A percentile compares a stretch with the other conserved stretches of the same genome.
Evolutionary conservation across 257 asterid species (phyloP).

Genomic region (Euphrasia confusa): DNA sequence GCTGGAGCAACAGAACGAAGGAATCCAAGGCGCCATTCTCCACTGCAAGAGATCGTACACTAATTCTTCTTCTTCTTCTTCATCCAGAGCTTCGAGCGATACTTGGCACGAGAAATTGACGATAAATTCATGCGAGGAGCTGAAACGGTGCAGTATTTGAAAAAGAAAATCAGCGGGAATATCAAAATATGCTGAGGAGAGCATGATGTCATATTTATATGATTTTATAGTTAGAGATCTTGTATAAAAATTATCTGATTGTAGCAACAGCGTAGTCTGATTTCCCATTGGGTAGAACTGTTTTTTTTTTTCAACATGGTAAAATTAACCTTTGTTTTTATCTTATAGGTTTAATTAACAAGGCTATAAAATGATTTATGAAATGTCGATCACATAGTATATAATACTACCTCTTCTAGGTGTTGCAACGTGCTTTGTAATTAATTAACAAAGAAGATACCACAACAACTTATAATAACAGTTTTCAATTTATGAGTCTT

Average conservation of each 20-base stretch:
- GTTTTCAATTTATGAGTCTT: too few species aligned
- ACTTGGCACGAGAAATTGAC: constrained; percentile 16
- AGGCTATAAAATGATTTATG: too few species aligned
- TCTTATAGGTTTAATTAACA: too few species aligned
- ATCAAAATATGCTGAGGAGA: constrained; percentile 15
- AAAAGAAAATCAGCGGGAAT: constrained; percentile 25
- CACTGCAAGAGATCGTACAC: constrained; percentile 47
- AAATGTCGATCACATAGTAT: too few species aligned
- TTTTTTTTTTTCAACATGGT: too few species aligned
- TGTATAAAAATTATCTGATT: constrained; percentile 18
- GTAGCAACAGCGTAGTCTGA: constrained; percentile 27
- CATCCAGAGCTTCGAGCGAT: constrained; percentile 33
- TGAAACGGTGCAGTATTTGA: constrained; percentile 50
- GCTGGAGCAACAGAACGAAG: constrained; percentile 49
- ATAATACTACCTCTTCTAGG: too few species aligned
- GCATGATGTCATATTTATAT: constrained; percentile 29
- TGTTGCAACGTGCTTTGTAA: too few species aligned
- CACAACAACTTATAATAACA: too few species aligned
- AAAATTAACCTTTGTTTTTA: too few species aligned
- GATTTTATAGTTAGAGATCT: constrained; percentile 20
- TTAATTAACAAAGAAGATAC: too few species aligned
- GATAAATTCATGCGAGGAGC: constrained; percentile 42
- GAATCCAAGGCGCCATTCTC: constrained; percentile 60
- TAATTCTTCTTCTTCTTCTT: constrained; percentile 24
- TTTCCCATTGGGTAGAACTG: constrained; percentile 28